These are phyloP conservation scores for Candida odintsovae DNA, from an alignment of 805 yeast genomes.

Conservation along the genomic window DNA sequence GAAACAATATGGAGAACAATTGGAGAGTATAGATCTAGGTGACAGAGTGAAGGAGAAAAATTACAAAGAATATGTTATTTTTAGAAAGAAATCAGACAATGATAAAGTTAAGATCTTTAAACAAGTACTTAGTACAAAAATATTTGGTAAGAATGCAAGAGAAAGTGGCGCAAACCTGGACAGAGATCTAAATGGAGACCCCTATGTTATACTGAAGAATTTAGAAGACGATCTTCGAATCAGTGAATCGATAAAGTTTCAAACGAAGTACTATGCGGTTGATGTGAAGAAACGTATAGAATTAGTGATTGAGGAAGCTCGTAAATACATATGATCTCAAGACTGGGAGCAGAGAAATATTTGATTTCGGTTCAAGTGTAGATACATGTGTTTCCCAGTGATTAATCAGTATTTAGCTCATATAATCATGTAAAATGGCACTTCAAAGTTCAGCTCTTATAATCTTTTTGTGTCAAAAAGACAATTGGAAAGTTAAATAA, in stretches of 20 bases:
- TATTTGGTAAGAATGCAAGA: slow-evolving; percentile 14
- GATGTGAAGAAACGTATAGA: slow-evolving; percentile 1
- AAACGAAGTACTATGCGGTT: slow-evolving; percentile 3
- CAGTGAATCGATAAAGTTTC: slow-evolving; percentile 1
- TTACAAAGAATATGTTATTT: slow-evolving; percentile 29
- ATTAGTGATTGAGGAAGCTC: not conserved
- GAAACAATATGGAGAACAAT: slow-evolving; percentile 26
- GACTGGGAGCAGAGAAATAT: too few relatives aligned
- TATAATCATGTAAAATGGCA: too few relatives aligned
- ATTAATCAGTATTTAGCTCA: too few relatives aligned
- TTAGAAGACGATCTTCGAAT: not conserved
- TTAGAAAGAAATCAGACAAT: slow-evolving; percentile 11
- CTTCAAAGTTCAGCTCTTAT: too few relatives aligned
- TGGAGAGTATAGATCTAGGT: slow-evolving; percentile 21
- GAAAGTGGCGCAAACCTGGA: not conserved
- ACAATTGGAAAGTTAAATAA: too few relatives aligned
- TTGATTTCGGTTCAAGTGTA: too few relatives aligned
- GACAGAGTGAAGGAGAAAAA: slow-evolving; percentile 33
- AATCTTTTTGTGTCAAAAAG: too few relatives aligned
- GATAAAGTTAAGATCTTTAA: slow-evolving; percentile 17
- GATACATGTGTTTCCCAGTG: too few relatives aligned
- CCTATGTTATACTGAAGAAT: not conserved
- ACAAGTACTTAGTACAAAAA: slow-evolving; percentile 12
- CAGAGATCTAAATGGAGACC: not conserved
- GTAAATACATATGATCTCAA: not conserved